These are phyloP conservation scores for Saccharum hybrid DNA, from an alignment of 202 grass and related monocot species.

Conservation along the genomic window DNA sequence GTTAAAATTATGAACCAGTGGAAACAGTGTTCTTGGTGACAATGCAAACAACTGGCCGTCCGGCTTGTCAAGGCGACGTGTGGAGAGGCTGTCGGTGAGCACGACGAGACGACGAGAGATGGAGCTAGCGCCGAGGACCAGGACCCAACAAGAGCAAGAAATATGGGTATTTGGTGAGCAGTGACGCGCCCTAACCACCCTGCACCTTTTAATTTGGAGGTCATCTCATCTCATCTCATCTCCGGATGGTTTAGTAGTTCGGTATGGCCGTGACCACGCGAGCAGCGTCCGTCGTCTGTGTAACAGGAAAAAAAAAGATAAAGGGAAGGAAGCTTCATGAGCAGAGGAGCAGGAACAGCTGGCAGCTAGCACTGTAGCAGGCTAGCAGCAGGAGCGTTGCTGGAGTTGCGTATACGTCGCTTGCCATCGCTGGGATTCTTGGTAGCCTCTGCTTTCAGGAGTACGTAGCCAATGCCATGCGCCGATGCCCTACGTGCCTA, in stretches of 20 bases:
- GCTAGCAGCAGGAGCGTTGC: too few species aligned
- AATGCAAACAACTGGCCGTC: too few species aligned
- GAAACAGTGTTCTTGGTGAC: too few species aligned
- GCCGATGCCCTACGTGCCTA: too few species aligned
- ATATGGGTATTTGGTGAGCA: slow-evolving; percentile 19
- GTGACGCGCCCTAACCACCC: slow-evolving; percentile 32
- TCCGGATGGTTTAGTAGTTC: background rate
- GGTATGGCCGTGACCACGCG: background rate
- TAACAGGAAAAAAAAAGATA: background rate
- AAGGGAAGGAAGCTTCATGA: background rate
- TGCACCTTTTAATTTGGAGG: background rate
- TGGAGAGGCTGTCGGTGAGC: too few species aligned
- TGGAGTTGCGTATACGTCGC: background rate
- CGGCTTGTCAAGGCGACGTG: too few species aligned
- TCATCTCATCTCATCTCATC: too few species aligned
- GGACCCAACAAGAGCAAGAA: slow-evolving; percentile 19
- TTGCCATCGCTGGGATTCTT: slow-evolving; percentile 4
- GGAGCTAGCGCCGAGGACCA: background rate
- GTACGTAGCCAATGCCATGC: background rate
- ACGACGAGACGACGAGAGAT: too few species aligned
- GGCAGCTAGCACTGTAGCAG: too few species aligned
- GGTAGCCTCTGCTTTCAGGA: too few species aligned
- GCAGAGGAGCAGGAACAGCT: background rate
- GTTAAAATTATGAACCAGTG: too few species aligned
- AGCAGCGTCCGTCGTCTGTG: background rate